Conservation (phyloP, 192 early-diverging fungal species). For the Coemansia sp. region DNA sequence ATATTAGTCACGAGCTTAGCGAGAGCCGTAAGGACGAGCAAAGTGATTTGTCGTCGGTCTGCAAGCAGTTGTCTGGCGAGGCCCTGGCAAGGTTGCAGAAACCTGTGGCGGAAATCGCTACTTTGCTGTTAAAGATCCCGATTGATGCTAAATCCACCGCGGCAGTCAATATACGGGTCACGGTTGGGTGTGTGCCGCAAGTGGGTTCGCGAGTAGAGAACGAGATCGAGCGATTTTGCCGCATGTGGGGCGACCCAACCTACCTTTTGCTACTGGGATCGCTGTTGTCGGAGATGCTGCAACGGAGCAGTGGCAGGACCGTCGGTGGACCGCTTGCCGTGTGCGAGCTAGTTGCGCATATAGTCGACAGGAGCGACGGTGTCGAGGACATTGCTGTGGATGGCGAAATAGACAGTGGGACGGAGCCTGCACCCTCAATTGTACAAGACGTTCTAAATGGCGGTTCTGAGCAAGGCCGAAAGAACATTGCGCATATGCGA, state of each 20-base stretch:
- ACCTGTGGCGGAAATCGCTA: constrained; percentile 29
- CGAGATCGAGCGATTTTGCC: constrained; percentile 43
- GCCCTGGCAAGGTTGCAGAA: constrained; percentile 16
- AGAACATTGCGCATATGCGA: constrained; percentile 20
- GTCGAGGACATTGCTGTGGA: neutral
- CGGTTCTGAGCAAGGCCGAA: constrained; percentile 15
- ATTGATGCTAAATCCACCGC: constrained; percentile 2
- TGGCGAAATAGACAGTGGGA: neutral
- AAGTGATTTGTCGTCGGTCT: neutral
- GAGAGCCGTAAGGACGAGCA: neutral
- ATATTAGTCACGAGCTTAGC: constrained; percentile 9
- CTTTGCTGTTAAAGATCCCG: constrained; percentile 28
- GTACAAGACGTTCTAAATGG: constrained; percentile 7
- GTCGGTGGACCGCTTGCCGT: constrained; percentile 14
- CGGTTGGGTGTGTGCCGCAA: constrained; percentile 15
- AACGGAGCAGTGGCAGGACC: neutral
- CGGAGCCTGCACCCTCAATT: neutral
- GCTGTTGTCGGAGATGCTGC: constrained; percentile 24
- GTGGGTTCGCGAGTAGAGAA: constrained; percentile 17
- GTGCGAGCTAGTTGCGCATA: constrained; percentile 18
- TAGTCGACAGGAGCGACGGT: neutral
- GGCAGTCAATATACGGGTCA: neutral
- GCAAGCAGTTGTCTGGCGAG: constrained; percentile 5
- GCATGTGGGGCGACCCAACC: constrained; percentile 40
- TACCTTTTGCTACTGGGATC: constrained; percentile 28